These are phyloP conservation scores for Cytidiella melzeri DNA, from an alignment of 768 basidiomycete genomes.

Conservation along the genomic window DNA sequence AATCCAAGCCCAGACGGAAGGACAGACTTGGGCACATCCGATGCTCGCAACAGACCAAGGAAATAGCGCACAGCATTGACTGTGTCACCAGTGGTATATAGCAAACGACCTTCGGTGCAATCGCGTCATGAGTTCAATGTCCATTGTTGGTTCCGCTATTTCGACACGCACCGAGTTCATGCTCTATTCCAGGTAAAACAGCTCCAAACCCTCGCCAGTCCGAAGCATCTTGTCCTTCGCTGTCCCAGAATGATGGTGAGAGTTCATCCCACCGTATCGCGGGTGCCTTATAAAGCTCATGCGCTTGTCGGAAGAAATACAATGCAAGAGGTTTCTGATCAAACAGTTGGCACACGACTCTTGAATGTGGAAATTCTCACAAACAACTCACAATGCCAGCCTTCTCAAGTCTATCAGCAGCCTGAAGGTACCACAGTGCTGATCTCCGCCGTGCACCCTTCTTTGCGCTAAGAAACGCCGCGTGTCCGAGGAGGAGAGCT, in stretches of 20 bases:
- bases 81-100: conserved; percentile 88
- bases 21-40: conserved; percentile 19
- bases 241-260: conserved; percentile 79
- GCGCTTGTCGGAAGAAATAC: conserved; percentile 71
- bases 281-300: conserved; percentile 48
- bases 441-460: conserved; percentile 57
- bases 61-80: conserved; percentile 74
- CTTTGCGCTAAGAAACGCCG: conserved; percentile 59
- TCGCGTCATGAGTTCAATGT: not conserved
- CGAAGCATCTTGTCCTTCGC: conserved; percentile 45
- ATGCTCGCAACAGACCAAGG: conserved; percentile 58
- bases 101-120: conserved; percentile 55
- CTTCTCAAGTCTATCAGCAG: conserved; percentile 76
- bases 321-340: conserved; percentile 81
- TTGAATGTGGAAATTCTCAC: not conserved
- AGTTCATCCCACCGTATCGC: conserved; percentile 42
- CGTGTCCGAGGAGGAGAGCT: conserved; percentile 76
- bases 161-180: conserved; percentile 56
- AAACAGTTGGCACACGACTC: conserved; percentile 1
- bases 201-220: conserved; percentile 47
- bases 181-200: conserved; percentile 68
- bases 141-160: not conserved
- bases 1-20: conserved; percentile 14
- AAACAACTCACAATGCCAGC: conserved; percentile 65
- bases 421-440: conserved; percentile 72